A percentile compares a stretch with the other conserved stretches of the same genome.
Conservation (phyloP, 169 alveolate species). For the Theileria annulata region DNA sequence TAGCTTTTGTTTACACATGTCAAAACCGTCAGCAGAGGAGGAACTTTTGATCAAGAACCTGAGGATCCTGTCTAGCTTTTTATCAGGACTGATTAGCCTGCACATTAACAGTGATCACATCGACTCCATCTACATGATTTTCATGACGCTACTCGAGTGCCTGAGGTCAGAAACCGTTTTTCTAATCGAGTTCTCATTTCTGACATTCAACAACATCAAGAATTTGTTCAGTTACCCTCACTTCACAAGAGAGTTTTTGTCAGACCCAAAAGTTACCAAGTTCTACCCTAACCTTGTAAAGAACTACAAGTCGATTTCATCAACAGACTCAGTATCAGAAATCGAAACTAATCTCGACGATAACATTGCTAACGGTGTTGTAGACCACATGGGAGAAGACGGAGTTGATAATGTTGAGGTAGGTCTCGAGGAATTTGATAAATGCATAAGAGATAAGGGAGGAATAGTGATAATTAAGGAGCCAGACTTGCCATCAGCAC, state of each 20-base stretch:
- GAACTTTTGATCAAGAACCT: conserved; percentile 36
- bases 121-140: conserved; percentile 59
- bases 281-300: conserved; percentile 44
- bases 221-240: conserved; percentile 55
- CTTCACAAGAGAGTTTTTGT: conserved; percentile 39
- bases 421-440: conserved; percentile 16
- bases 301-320: background rate
- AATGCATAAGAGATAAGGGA: conserved; percentile 38
- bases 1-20: conserved; percentile 48
- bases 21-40: conserved; percentile 12
- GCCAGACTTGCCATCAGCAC: conserved; percentile 3
- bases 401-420: conserved; percentile 9
- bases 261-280: conserved; percentile 32
- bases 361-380: conserved; percentile 22
- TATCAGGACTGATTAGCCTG: conserved; percentile 29
- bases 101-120: conserved; percentile 48
- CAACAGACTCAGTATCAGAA: conserved; percentile 25
- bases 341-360: conserved; percentile 28
- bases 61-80: conserved; percentile 35
- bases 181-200: conserved; percentile 55
- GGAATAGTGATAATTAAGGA: conserved; percentile 21
- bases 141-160: conserved; percentile 49
- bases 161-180: conserved; percentile 30
- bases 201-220: conserved; percentile 49
- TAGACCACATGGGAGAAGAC: background rate